Percentiles rank a stretch among this genome's conserved stretches.
phyloP scores from a whole-genome alignment of 352 stramenopile species.

The Pythium dissimile region DNA sequence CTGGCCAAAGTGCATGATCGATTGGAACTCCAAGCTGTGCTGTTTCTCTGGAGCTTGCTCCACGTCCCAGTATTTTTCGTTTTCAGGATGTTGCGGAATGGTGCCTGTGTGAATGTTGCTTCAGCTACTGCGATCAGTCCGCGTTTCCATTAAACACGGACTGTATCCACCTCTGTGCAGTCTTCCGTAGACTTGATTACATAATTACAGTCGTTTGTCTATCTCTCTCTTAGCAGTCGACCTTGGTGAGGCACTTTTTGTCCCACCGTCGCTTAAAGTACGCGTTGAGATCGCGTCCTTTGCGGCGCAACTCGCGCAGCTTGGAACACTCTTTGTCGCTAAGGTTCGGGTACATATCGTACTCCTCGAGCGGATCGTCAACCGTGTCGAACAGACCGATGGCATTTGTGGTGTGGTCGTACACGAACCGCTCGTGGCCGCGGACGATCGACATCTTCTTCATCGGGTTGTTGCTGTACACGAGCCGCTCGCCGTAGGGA shows the following conservation, averaged over 20 bases:
- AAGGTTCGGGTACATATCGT: constrained; percentile 28
- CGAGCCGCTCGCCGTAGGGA: constrained; percentile 26
- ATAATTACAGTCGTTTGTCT: background rate
- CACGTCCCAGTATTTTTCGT: too few species aligned
- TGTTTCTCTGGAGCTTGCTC: too few species aligned
- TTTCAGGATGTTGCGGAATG: too few species aligned
- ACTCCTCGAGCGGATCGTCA: constrained; percentile 33
- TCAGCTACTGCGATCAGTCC: too few species aligned
- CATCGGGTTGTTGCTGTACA: constrained; percentile 54
- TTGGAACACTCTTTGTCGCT: constrained; percentile 15
- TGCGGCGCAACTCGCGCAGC: background rate
- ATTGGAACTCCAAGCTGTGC: too few species aligned
- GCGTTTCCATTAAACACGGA: background rate
- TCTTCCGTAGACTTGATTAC: background rate
- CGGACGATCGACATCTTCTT: constrained; percentile 37
- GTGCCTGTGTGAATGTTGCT: too few species aligned
- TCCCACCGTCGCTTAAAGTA: constrained; percentile 50
- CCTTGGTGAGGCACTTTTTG: constrained; percentile 28
- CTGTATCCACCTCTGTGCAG: background rate
- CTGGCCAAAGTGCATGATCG: too few species aligned
- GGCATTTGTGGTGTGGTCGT: constrained; percentile 30
- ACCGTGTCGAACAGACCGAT: constrained; percentile 36
- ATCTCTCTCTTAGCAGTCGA: constrained; percentile 15
- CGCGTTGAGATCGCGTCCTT: constrained; percentile 30
- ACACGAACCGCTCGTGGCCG: constrained; percentile 33